phyloP scores from a whole-genome alignment of 1,284 basidiomycete species.

The Ustilago sp. region DNA sequence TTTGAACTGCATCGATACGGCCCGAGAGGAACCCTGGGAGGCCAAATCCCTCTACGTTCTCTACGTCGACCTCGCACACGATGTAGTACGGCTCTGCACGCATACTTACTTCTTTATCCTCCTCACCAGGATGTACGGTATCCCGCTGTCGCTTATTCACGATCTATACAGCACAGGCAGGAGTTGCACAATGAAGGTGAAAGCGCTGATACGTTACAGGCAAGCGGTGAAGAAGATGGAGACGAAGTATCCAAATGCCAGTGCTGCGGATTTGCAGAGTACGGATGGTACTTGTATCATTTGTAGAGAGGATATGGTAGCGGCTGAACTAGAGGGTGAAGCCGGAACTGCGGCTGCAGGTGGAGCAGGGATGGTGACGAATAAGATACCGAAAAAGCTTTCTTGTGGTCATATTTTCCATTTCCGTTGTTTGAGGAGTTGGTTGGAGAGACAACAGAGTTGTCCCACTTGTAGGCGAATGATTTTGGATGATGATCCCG shows the following conservation, averaged over 20 bases:
- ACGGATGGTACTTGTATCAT: conserved; percentile 96
- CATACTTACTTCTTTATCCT: conserved; percentile 89
- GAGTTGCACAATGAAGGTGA: conserved; percentile 86
- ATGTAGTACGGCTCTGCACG: conserved; percentile 90
- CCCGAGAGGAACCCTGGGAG: conserved; percentile 77
- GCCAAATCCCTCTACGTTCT: conserved; percentile 97
- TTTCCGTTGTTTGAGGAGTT: conserved; percentile 94
- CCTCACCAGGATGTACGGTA: conserved; percentile 92
- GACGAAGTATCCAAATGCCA: conserved; percentile 92
- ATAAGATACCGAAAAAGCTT: conserved; percentile 94
- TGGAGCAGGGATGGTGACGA: conserved; percentile 68
- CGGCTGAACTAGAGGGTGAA: conserved; percentile 7
- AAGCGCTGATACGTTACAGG: conserved; percentile 88
- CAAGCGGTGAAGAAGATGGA: conserved; percentile 98
- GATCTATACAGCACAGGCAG: conserved; percentile 95
- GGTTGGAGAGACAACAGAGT: conserved; percentile 91
- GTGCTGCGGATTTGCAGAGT: conserved; percentile 83
- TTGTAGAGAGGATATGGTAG: conserved; percentile 93
- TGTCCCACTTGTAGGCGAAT: conserved; percentile 97
- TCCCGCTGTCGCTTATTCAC: conserved; percentile 94
- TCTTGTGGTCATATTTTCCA: conserved; percentile 98
- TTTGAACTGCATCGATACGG: conserved; percentile 81
- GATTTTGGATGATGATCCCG: conserved; percentile 76
- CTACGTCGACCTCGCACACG: conserved; percentile 87
- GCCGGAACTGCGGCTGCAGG: not conserved